Evolutionary conservation across 1,139 yeast genomes (phyloP).

Genomic region (Yamadazyma diospyri): DNA sequence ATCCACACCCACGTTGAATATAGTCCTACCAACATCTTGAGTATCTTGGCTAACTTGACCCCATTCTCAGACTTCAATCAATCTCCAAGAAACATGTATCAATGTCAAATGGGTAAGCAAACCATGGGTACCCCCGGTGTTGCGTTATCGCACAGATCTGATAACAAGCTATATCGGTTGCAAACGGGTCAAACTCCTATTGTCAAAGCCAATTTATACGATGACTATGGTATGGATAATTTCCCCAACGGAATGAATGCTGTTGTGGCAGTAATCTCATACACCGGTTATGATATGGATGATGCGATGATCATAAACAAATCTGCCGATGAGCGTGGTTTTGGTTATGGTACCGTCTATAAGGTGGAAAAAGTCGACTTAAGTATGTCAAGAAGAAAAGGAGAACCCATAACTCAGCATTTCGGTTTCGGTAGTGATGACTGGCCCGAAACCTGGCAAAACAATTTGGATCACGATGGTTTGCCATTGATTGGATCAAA

Average conservation of each 20-base stretch:
- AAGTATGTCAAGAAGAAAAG: constrained; percentile 73
- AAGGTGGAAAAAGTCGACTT: constrained; percentile 91
- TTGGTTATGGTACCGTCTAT: constrained; percentile 95
- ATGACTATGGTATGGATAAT: constrained; percentile 95
- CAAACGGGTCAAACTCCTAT: constrained; percentile 98
- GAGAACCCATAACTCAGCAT: constrained; percentile 93
- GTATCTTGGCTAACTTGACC: constrained; percentile 92
- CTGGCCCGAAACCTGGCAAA: constrained; percentile 90
- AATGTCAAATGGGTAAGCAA: constrained; percentile 99
- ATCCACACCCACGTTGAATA: constrained; percentile 91
- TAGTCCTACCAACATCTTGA: constrained; percentile 89
- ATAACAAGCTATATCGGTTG: constrained; percentile 86
- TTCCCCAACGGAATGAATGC: constrained; percentile 99
- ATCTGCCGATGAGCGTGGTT: constrained; percentile 96
- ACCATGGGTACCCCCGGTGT: constrained; percentile 99
- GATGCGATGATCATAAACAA: constrained; percentile 99
- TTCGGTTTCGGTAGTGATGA: constrained; percentile 92
- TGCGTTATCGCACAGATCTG: constrained; percentile 87
- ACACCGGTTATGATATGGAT: constrained; percentile 99
- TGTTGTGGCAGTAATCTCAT: constrained; percentile 96
- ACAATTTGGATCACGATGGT: constrained; percentile 88
- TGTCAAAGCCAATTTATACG: constrained; percentile 89
- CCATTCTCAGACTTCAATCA: constrained; percentile 98
- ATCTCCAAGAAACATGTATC: constrained; percentile 99
- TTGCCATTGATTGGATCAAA: constrained; percentile 84